Percentiles rank a stretch among this genome's conserved stretches.
phyloP scores from a whole-genome alignment of 2,329 filamentous ascomycete genomes.

The Pestalotiopsis sp. region DNA sequence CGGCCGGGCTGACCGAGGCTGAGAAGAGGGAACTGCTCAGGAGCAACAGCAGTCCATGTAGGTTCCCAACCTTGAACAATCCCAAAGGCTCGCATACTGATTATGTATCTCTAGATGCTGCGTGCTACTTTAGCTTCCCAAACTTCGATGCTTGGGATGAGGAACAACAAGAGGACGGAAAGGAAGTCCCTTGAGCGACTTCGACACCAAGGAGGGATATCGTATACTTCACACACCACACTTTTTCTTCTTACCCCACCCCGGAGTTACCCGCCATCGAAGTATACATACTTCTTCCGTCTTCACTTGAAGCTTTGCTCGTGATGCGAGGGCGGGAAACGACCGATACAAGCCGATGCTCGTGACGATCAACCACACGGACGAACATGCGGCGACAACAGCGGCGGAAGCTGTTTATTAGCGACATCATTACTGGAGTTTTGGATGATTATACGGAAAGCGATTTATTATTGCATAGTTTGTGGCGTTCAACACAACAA shows the following conservation, averaged over 20 bases:
- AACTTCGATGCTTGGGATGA: slow-evolving; percentile 69
- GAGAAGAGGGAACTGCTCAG: slow-evolving; percentile 15
- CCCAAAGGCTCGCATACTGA: background rate
- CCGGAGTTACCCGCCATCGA: background rate
- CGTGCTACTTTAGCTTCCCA: slow-evolving; percentile 72
- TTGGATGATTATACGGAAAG: background rate
- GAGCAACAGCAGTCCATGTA: slow-evolving; percentile 21
- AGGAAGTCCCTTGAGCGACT: slow-evolving; percentile 26
- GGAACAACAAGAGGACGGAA: slow-evolving; percentile 41
- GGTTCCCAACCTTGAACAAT: slow-evolving; percentile 12
- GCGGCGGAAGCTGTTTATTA: background rate
- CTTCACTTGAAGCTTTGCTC: background rate
- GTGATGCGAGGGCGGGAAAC: background rate
- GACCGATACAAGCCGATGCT: background rate
- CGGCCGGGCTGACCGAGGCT: slow-evolving; percentile 20
- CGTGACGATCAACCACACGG: background rate
- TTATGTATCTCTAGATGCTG: slow-evolving; percentile 33
- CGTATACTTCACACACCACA: background rate
- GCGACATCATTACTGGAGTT: background rate
- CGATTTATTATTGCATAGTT: background rate
- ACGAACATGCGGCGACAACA: background rate
- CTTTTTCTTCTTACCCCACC: background rate
- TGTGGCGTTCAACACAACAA: background rate
- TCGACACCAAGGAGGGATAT: background rate
- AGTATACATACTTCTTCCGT: background rate